Evolutionary conservation across 257 asterid species (phyloP).

Genomic region (Penstemon eatonii): DNA sequence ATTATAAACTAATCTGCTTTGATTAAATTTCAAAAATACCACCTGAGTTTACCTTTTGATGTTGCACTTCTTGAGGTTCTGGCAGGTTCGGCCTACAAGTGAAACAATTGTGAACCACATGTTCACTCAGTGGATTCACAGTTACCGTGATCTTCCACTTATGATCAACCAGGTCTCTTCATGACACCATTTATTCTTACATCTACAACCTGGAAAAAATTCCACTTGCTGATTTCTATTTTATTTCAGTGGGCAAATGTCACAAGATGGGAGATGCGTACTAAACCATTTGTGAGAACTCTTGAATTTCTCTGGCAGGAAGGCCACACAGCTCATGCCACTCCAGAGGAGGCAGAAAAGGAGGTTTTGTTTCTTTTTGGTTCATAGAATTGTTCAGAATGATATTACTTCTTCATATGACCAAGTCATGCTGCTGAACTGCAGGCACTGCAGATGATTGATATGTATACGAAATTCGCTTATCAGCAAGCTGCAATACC

Average conservation of each 20-base stretch:
- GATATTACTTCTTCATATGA: conserved; percentile 33
- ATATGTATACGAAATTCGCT: conserved; percentile 82
- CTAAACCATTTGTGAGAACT: conserved; percentile 92
- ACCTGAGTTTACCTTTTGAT: conserved; percentile 63
- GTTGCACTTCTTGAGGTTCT: conserved; percentile 77
- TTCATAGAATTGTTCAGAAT: conserved; percentile 12
- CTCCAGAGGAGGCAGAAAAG: conserved; percentile 86
- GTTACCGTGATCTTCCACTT: conserved; percentile 98
- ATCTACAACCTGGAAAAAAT: conserved; percentile 5
- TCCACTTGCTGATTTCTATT: conserved; percentile 12
- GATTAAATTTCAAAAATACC: conserved; percentile 28
- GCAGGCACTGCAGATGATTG: conserved; percentile 99
- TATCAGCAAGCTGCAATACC: conserved; percentile 99
- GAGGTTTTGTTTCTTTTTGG: conserved; percentile 56
- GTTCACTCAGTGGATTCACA: conserved; percentile 99
- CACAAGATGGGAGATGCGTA: conserved; percentile 99
- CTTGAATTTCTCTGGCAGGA: conserved; percentile 99
- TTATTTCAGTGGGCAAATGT: conserved; percentile 91
- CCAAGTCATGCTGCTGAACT: conserved; percentile 39
- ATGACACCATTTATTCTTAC: conserved; percentile 22
- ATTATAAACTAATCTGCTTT: conserved; percentile 16
- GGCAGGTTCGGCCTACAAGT: conserved; percentile 99
- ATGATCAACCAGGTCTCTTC: conserved; percentile 89
- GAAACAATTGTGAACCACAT: conserved; percentile 99
- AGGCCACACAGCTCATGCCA: conserved; percentile 99